Percentiles rank a stretch among this genome's conserved stretches.
phyloP scores from a whole-genome alignment of 192 early-diverging fungal species.

The Lobosporangium transversale region DNA sequence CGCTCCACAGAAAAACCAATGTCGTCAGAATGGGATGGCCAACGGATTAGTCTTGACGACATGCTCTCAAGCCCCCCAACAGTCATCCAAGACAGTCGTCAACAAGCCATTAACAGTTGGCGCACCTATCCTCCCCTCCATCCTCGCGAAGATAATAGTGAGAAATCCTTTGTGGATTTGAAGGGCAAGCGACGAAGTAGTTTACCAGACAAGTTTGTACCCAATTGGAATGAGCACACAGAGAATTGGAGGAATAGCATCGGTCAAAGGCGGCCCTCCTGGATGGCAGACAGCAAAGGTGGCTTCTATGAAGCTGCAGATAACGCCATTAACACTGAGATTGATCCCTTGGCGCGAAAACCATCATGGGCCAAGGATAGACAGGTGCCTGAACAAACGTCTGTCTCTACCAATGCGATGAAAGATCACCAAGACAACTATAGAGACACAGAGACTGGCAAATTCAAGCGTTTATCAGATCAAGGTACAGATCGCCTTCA shows the following conservation, averaged over 20 bases:
- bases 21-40: constrained; percentile 17
- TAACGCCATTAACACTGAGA: background rate
- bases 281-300: constrained; percentile 25
- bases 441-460: background rate
- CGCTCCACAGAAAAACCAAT: background rate
- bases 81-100: constrained; percentile 1
- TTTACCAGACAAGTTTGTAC: constrained; percentile 50
- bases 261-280: constrained; percentile 40
- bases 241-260: constrained; percentile 44
- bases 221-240: constrained; percentile 44
- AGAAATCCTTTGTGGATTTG: constrained; percentile 12
- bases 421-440: too few relatives aligned
- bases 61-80: constrained; percentile 15
- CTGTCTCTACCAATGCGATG: too few relatives aligned
- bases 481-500: constrained; percentile 13
- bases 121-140: constrained; percentile 27
- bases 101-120: constrained; percentile 45
- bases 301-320: background rate
- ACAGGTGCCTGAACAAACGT: too few relatives aligned
- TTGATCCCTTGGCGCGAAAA: background rate
- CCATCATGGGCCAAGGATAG: too few relatives aligned
- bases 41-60: constrained; percentile 44
- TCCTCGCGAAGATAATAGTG: constrained; percentile 1
- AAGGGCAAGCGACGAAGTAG: constrained; percentile 50
- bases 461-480: constrained; percentile 27